phyloP scores from a whole-genome alignment of 2,329 filamentous ascomycete species.

The Penicillium digitatum region DNA sequence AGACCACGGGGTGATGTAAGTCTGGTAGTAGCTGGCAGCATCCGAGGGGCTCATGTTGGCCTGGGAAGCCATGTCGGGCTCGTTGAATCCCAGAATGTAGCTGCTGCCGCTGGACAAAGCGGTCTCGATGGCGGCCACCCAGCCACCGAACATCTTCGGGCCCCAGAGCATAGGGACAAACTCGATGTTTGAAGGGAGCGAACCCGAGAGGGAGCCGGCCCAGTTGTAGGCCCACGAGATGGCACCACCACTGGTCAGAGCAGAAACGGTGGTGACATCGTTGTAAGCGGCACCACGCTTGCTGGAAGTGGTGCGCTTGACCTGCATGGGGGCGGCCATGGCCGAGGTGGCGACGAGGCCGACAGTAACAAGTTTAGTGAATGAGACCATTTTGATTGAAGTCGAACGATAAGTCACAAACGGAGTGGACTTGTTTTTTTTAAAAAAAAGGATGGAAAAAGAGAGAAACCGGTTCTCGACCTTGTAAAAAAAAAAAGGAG shows the following conservation, averaged over 20 bases:
- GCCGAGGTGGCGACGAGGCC: constrained; percentile 35
- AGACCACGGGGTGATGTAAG: constrained; percentile 38
- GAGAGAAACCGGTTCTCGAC: constrained; percentile 25
- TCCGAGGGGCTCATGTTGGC: constrained; percentile 37
- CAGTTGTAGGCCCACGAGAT: constrained; percentile 48
- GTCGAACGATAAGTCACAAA: constrained; percentile 3
- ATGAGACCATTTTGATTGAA: constrained; percentile 36
- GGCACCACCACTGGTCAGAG: constrained; percentile 28
- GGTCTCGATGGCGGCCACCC: constrained; percentile 33
- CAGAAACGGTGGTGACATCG: constrained; percentile 29
- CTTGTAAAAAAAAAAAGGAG: constrained; percentile 12
- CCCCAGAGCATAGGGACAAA: constrained; percentile 49
- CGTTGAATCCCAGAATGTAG: constrained; percentile 47
- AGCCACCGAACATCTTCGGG: constrained; percentile 33
- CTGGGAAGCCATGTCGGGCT: constrained; percentile 42
- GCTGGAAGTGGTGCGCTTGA: constrained; percentile 20
- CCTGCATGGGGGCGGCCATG: constrained; percentile 32
- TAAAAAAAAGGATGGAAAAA: constrained; percentile 18
- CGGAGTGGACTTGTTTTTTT: constrained; percentile 2
- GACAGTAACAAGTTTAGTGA: constrained; percentile 33
- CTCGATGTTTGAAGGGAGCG: constrained; percentile 34
- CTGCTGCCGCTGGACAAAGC: constrained; percentile 34
- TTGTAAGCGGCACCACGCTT: constrained; percentile 43
- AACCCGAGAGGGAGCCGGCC: constrained; percentile 32
- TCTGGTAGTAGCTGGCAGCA: constrained; percentile 36